Conservation (phyloP, 495 filamentous ascomycete genomes). For the Clavariopsis aquatica region DNA sequence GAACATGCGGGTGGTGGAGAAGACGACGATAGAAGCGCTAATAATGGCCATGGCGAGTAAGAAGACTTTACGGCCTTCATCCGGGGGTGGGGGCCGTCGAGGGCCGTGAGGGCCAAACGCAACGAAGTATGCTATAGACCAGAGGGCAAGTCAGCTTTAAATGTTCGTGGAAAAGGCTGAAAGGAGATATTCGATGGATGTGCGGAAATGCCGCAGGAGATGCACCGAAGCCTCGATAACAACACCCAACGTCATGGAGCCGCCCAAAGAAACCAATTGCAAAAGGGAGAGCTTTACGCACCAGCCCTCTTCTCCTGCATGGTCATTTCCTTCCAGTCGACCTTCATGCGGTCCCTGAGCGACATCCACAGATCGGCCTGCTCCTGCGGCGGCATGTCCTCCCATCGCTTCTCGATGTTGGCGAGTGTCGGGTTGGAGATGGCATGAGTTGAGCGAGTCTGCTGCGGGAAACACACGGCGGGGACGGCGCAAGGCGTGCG, state of each 20-base stretch:
- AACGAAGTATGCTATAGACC: conserved; percentile 88
- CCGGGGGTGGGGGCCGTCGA: conserved; percentile 75
- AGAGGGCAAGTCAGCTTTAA: conserved; percentile 22
- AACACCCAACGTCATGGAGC: conserved; percentile 2
- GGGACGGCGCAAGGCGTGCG: conserved; percentile 25
- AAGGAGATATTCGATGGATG: neutral
- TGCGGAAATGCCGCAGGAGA: neutral
- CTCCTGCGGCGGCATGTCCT: conserved; percentile 93
- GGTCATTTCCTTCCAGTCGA: conserved; percentile 91
- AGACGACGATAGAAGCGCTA: conserved; percentile 37
- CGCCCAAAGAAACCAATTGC: conserved; percentile 17
- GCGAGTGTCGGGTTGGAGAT: conserved; percentile 96
- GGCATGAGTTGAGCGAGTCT: conserved; percentile 76
- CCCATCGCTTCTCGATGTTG: conserved; percentile 99
- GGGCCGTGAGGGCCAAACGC: conserved; percentile 96
- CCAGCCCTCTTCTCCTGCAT: conserved; percentile 97
- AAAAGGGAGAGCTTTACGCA: conserved; percentile 55
- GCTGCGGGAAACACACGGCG: conserved; percentile 45
- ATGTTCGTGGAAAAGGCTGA: neutral
- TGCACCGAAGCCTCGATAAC: conserved; percentile 17
- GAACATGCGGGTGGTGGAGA: conserved; percentile 40
- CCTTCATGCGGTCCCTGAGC: conserved; percentile 96
- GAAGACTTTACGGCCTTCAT: conserved; percentile 74
- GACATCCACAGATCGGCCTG: conserved; percentile 99
- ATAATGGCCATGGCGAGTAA: conserved; percentile 65